Percentiles rank a stretch among this genome's conserved stretches.
phyloP scores from a whole-genome alignment of 1,139 yeast genomes.

The Pneumocystis jirovecii region DNA sequence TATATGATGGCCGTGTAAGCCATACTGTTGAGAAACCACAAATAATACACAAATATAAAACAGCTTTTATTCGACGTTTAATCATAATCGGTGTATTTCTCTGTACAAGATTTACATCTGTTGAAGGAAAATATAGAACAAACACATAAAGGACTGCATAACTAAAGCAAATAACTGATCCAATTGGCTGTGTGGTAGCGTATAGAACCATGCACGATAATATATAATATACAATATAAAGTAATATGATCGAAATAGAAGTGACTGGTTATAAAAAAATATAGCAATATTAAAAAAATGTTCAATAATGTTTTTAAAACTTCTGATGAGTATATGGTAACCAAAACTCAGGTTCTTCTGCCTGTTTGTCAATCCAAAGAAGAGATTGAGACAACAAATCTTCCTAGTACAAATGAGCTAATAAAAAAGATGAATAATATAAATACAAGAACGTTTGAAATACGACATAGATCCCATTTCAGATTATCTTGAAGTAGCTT shows the following conservation, averaged over 20 bases:
- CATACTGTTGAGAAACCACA: not conserved
- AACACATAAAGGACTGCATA: not conserved
- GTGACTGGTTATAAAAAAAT: constrained; percentile 9
- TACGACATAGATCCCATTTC: constrained; percentile 52
- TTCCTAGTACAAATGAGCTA: constrained; percentile 21
- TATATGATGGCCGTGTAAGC: not conserved
- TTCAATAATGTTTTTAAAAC: constrained; percentile 17
- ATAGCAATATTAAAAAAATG: not conserved
- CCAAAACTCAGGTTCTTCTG: constrained; percentile 50
- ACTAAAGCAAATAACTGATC: not conserved
- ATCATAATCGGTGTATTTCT: not conserved
- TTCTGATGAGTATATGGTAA: constrained; percentile 26
- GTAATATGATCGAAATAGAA: constrained; percentile 6
- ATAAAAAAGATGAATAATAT: not conserved
- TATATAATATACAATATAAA: not conserved
- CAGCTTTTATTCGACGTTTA: not conserved
- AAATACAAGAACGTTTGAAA: constrained; percentile 37
- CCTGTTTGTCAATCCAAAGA: constrained; percentile 66
- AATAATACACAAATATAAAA: not conserved
- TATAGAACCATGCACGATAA: not conserved
- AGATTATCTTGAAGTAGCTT: constrained; percentile 53
- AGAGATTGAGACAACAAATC: constrained; percentile 72
- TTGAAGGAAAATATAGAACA: not conserved
- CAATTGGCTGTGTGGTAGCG: not conserved
- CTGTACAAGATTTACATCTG: not conserved